Base-by-base conservation (phyloP, 768 basidiomycete genomes). In the Collybia sordida region DNA sequence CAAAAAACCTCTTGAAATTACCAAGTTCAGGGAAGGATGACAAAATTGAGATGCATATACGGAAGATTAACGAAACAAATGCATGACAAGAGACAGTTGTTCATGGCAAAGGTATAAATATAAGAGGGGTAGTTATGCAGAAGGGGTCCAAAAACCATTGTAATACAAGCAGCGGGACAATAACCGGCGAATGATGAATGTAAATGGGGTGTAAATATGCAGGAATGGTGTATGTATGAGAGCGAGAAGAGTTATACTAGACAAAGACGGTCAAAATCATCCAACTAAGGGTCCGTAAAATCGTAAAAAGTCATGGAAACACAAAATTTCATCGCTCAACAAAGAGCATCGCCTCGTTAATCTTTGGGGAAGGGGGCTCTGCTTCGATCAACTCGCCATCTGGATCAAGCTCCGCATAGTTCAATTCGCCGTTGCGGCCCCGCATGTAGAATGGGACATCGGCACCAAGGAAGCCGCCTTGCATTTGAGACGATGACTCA, bases 301-400 rank as follows among this genome's bases (percentile, higher is more conserved):
- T 47, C 9, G n/a, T 47, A 38, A 1, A 23, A 12, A 5, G n/a
- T 17, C n/a, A 23, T 9, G 2, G 12, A 15, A 45, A 8, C 6
- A 45, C n/a, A 17, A 6, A 7, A 37, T 11, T 42, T 66, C 51
- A 80, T 62, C 79, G 76, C 52, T 75, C 79, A 8, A 75, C 72
- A 24, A 77, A 69, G 11, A 78, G 53, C 60, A 73, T 67, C 23
- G 65, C 45, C 50, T 78, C 78, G 25, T 58, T 64, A 21, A 59
- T 62, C 59, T 80, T 81, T 6, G 72, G 72, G 6, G 75, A 74
- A 7, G 69, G 72, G 1, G 75, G 73, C 44, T 75, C 60, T 12
- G 42, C 25, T n/a, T 57, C 41, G 11, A 53, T 51, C 39, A 63
- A 59, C 31, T 72, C 74, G 1, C 78, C 78, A 45, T 80, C 79